Evolutionary conservation across 1,284 basidiomycete genomes (phyloP).

Genomic region (Irpex sp.): DNA sequence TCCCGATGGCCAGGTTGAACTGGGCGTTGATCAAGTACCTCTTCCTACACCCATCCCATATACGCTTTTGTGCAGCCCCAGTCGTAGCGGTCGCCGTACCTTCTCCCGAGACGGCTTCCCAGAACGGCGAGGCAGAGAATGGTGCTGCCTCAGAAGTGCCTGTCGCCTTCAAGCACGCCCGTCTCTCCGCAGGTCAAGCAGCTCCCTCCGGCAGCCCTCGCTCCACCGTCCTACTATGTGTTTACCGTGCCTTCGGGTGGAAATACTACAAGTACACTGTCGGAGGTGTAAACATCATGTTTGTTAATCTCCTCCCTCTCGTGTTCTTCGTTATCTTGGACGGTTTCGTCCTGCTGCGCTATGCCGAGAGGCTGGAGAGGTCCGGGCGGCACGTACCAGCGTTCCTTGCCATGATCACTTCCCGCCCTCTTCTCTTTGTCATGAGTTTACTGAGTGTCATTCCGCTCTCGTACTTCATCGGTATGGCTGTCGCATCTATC

Average conservation of each 20-base stretch:
- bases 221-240: constrained; percentile 91
- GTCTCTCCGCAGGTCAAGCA: constrained; percentile 67
- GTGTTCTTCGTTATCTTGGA: constrained; percentile 97
- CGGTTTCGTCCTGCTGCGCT: constrained; percentile 78
- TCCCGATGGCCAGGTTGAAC: constrained; percentile 97
- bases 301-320: constrained; percentile 92
- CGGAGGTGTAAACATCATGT: constrained; percentile 97
- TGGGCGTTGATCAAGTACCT: constrained; percentile 92
- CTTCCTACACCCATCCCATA: constrained; percentile 75
- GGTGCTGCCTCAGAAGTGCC: constrained; percentile 27
- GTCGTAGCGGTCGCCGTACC: constrained; percentile 40
- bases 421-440: constrained; percentile 81
- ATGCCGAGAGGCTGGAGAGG: constrained; percentile 58
- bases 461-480: constrained; percentile 98
- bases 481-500: constrained; percentile 99
- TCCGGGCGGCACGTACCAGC: constrained; percentile 56
- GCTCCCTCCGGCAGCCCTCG: constrained; percentile 68
- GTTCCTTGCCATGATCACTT: constrained; percentile 69
- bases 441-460: constrained; percentile 90
- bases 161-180: constrained; percentile 55
- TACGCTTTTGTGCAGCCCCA: constrained; percentile 90
- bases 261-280: constrained; percentile 99
- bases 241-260: constrained; percentile 86
- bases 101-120: constrained; percentile 19
- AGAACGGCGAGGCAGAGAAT: constrained; percentile 7